These are phyloP conservation scores for Pueraria montana DNA, from an alignment of 306 rosid genomes.

Conservation along the genomic window DNA sequence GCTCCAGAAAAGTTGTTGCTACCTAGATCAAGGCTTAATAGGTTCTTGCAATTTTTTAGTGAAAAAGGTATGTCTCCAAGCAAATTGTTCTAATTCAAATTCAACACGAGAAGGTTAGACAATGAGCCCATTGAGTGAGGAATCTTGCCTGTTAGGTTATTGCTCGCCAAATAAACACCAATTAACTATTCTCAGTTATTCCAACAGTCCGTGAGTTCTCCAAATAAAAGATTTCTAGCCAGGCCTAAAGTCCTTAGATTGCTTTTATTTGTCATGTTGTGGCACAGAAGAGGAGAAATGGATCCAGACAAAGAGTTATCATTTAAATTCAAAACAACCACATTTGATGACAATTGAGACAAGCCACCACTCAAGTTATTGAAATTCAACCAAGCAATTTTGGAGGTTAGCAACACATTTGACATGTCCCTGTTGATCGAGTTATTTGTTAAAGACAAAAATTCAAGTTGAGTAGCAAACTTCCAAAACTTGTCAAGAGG, in stretches of 20 bases:
- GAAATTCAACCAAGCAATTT: fast-evolving
- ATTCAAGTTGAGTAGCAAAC: not conserved
- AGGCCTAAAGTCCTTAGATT: not conserved
- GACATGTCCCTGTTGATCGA: constrained; percentile 33
- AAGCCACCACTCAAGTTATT: constrained; percentile 30
- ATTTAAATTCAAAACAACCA: not conserved
- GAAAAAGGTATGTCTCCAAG: not conserved
- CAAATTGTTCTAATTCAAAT: not conserved
- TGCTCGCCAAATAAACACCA: not conserved
- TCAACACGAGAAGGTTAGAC: not conserved
- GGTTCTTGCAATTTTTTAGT: not conserved
- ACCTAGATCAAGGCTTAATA: not conserved
- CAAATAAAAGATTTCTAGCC: not conserved
- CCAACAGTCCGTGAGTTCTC: not conserved
- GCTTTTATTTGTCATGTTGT: not conserved
- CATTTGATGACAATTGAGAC: not conserved
- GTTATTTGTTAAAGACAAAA: not conserved
- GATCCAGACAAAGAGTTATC: not conserved
- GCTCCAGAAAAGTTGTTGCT: not conserved
- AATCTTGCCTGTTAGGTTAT: constrained; percentile 4
- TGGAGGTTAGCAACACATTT: constrained; percentile 17
- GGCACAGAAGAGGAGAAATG: not conserved
- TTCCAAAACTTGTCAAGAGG: constrained; percentile 44
- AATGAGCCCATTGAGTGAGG: not conserved
- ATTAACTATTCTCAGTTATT: not conserved